A percentile compares a stretch with the other conserved stretches of the same genome.
Conservation (phyloP, 345 rosid species). For the Eucalyptus viminalis region DNA sequence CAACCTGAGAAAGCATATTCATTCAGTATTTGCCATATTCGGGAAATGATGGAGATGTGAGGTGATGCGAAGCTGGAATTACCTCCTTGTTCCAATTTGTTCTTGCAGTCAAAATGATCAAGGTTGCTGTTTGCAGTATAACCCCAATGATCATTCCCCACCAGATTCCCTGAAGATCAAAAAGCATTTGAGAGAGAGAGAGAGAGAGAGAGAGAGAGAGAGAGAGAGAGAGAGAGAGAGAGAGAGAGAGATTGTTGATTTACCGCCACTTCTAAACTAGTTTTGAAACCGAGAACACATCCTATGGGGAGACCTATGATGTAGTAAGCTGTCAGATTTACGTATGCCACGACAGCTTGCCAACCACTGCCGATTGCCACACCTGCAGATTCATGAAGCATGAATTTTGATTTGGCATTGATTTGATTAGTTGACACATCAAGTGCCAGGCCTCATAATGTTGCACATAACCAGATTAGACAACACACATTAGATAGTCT, state of each 20-base stretch:
- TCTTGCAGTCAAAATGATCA: conserved; percentile 54
- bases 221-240: not conserved
- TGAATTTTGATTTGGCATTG: not conserved
- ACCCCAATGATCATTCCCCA: conserved; percentile 92
- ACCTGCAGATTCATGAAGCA: conserved; percentile 13
- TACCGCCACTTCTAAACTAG: conserved; percentile 69
- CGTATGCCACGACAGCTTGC: conserved; percentile 86
- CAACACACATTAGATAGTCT: not conserved
- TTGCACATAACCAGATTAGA: not conserved
- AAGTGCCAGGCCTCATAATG: not conserved
- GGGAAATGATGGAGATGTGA: not conserved
- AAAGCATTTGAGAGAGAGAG: not conserved
- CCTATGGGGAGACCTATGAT: conserved; percentile 87
- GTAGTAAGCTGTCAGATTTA: conserved; percentile 63
- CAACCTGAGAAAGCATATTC: conserved; percentile 28
- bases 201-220: not conserved
- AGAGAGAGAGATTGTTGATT: not conserved
- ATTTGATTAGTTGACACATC: not conserved
- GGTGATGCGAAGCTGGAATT: not conserved
- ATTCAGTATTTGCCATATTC: not conserved
- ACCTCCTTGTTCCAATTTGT: conserved; percentile 82
- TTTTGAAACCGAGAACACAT: conserved; percentile 77
- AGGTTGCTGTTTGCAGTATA: conserved; percentile 45
- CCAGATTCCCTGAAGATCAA: conserved; percentile 67
- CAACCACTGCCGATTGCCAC: conserved; percentile 97